Evolutionary conservation across 176 grass and related monocot species (phyloP).

Genomic region (Thalia dealbata): DNA sequence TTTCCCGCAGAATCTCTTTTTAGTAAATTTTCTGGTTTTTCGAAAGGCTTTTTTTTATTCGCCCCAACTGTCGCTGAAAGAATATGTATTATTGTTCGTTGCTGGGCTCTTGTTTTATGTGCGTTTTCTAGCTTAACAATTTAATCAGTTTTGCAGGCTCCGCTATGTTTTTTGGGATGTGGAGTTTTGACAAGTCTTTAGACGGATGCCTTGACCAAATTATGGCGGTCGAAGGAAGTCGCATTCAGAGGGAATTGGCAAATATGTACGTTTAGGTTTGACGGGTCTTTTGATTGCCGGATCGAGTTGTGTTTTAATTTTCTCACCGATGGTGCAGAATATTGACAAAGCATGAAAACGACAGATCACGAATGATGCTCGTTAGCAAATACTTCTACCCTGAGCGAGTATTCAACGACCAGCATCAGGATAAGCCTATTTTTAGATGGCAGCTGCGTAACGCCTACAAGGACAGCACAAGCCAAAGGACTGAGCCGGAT

Average conservation of each 20-base stretch:
- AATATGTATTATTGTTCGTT: too few relatives aligned
- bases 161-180: constrained; percentile 11
- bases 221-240: constrained; percentile 28
- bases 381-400: constrained; percentile 53
- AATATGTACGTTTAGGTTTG: too few relatives aligned
- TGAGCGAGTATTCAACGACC: constrained; percentile 63
- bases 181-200: constrained; percentile 23
- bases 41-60: too few relatives aligned
- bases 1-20: too few relatives aligned
- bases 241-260: constrained; percentile 32
- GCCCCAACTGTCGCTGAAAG: too few relatives aligned
- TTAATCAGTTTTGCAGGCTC: constrained; percentile 23
- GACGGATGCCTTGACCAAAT: constrained; percentile 15
- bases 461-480: constrained; percentile 30
- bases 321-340: constrained; percentile 26
- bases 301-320: too few relatives aligned
- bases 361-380: constrained; percentile 25
- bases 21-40: too few relatives aligned
- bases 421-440: constrained; percentile 47
- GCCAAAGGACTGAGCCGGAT: too few relatives aligned
- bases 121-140: not conserved
- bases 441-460: constrained; percentile 52
- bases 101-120: too few relatives aligned
- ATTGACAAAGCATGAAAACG: constrained; percentile 53
- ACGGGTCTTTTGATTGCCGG: too few relatives aligned